These are phyloP conservation scores for Aspergillus puulaauensis DNA, from an alignment of 2,329 filamentous ascomycete species.

Conservation along the genomic window DNA sequence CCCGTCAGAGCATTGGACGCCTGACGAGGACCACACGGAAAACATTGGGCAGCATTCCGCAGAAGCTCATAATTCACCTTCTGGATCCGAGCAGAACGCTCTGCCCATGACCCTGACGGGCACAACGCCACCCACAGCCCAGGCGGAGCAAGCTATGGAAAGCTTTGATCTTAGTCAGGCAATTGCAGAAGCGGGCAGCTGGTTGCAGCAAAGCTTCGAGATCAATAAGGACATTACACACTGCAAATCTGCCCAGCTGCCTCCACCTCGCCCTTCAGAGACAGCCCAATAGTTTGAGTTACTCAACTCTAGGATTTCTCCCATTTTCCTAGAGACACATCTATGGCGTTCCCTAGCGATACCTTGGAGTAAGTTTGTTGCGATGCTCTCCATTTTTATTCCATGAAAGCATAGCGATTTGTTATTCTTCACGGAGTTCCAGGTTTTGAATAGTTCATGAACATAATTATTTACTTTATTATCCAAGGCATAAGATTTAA, in stretches of 20 bases:
- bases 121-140: constrained; percentile 32
- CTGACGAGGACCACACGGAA: constrained; percentile 7
- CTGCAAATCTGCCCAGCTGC: constrained; percentile 13
- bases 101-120: constrained; percentile 34
- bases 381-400: not conserved
- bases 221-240: constrained; percentile 35
- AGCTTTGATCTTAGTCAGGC: constrained; percentile 45
- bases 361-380: not conserved
- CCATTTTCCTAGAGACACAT: not conserved
- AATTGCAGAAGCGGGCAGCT: constrained; percentile 47
- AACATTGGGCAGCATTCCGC: constrained; percentile 6
- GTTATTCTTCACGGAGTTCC: not conserved
- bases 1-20: not conserved
- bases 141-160: constrained; percentile 38
- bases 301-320: not conserved
- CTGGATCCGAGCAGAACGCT: constrained; percentile 15
- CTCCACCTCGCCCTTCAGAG: constrained; percentile 15
- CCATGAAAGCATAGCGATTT: constrained; percentile 4
- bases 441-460: not conserved
- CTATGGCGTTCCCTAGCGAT: not conserved
- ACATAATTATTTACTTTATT: not conserved
- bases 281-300: not conserved
- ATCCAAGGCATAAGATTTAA: not conserved
- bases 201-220: constrained; percentile 46
- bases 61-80: constrained; percentile 12